Conservation (phyloP, 2,329 filamentous ascomycete species). For the Xylaria digitata region DNA sequence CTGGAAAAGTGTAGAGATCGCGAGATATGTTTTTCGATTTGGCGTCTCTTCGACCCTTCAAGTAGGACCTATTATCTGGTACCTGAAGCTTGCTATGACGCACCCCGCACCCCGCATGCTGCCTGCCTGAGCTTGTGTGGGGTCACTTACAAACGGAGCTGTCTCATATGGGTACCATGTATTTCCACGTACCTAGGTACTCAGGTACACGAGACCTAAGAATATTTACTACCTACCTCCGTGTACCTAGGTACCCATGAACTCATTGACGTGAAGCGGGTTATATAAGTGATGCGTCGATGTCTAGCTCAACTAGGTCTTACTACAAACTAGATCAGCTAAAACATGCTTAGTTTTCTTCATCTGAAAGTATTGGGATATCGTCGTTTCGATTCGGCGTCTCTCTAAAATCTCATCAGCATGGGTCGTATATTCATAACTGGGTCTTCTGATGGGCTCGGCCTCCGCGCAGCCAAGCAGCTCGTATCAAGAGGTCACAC, state of each 20-base stretch:
- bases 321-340: too few species aligned
- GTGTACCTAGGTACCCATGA: background rate
- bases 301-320: too few species aligned
- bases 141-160: background rate
- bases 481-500: slow-evolving; percentile 63
- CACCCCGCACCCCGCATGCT: slow-evolving; percentile 20
- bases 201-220: too few species aligned
- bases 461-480: slow-evolving; percentile 60
- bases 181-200: background rate
- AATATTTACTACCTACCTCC: too few species aligned
- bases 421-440: slow-evolving; percentile 57
- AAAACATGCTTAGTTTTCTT: too few species aligned
- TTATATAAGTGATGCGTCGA: too few species aligned
- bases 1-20: too few species aligned
- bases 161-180: background rate
- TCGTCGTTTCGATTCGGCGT: background rate
- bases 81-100: slow-evolving; percentile 28
- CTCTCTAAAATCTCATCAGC: slow-evolving; percentile 4
- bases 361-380: background rate
- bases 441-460: slow-evolving; percentile 68
- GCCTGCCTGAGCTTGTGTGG: slow-evolving; percentile 25
- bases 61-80: background rate
- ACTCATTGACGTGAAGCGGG: background rate
- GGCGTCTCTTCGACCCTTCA: too few species aligned
- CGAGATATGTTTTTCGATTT: too few species aligned